Evolutionary conservation across 2,329 filamentous ascomycete species (phyloP), one percentile per base, ranked within the genome.

Genomic region (Alternaria burnsii): DNA sequence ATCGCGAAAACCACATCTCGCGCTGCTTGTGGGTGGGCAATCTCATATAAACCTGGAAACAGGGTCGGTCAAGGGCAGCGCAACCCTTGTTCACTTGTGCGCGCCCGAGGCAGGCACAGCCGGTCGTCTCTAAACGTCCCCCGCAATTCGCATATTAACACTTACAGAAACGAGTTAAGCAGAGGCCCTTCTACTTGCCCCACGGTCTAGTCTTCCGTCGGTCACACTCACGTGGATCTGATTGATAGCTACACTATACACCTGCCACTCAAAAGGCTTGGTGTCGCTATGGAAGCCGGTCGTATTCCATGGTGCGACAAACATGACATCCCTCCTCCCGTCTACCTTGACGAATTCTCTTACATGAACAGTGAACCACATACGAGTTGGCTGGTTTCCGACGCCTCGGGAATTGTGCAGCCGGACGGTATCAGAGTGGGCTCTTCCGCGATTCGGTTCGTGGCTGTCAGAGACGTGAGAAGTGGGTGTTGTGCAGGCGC

Each of bases 1-100:
- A 66, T 69, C 69, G 71, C 70, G 65, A 71, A 74, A 70, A 59
- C 69, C 69, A 72, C 67, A 69, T 61, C 67, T 66, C 66, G 71
- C 67, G 62, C 30, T 59, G 57, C 69, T 65, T 65, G 66, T 63
- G 73, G 69, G 69, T 55, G 64, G 66, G 55, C 65, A 58, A 65
- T 63, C 62, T 71, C 71, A 75, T 75, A 76, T 75, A 72, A 62
- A 58, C 48, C 42, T 54, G 44, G 46, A 16, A 20, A 43, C 52
- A 59, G 53, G 63, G 54, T 56, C 41, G 63, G 48, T 50, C 52
- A 53, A 58, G 57, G 60, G 53, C 58, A 61, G 56, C 36, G 18
- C 24, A 48, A 65, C 58, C 68, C 68, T 65, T 55, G 68, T 55
- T 52, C 32, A 24, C 26, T 24, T 52, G 51, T 60, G 56, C 54